Conservation (phyloP, 345 rosid species). For the Euphorbia peplus region DNA sequence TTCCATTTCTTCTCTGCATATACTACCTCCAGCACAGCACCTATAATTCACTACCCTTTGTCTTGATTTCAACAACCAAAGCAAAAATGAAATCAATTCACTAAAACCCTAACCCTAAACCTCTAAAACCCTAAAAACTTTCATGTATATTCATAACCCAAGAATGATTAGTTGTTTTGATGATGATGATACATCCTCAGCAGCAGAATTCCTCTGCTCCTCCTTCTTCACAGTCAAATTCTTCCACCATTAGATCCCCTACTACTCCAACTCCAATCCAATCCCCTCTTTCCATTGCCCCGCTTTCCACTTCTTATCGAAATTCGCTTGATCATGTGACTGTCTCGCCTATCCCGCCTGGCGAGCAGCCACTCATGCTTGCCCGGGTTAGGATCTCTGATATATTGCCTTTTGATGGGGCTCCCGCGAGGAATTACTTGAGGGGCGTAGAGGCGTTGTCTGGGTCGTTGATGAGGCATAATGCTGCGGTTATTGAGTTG, state of each 20-base stretch:
- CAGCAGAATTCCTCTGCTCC: slow-evolving; percentile 38
- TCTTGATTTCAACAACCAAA: not conserved
- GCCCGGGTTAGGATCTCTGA: slow-evolving; percentile 75
- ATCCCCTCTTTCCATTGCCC: slow-evolving; percentile 25
- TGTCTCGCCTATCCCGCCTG: slow-evolving; percentile 37
- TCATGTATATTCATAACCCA: not conserved
- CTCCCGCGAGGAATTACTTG: slow-evolving; percentile 51
- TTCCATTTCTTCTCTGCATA: not conserved
- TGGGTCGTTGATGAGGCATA: slow-evolving; percentile 72
- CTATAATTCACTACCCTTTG: not conserved
- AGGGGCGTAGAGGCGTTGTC: slow-evolving; percentile 84
- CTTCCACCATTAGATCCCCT: slow-evolving; percentile 39
- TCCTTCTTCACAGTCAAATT: slow-evolving; percentile 24
- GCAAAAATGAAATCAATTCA: not conserved
- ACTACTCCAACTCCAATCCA: slow-evolving; percentile 23
- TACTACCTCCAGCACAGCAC: not conserved
- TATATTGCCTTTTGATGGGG: slow-evolving; percentile 70
- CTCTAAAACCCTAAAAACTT: not conserved
- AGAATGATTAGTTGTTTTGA: slow-evolving; percentile 47
- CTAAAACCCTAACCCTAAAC: not conserved
- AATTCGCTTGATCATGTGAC: slow-evolving; percentile 32
- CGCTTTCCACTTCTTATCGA: slow-evolving; percentile 18
- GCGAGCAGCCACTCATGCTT: slow-evolving; percentile 36
- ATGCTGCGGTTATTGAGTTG: slow-evolving; percentile 83
- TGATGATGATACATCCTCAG: slow-evolving; percentile 37